Evolutionary conservation across 441 rosid species (phyloP).

Genomic region (Corymbia calophylla): DNA sequence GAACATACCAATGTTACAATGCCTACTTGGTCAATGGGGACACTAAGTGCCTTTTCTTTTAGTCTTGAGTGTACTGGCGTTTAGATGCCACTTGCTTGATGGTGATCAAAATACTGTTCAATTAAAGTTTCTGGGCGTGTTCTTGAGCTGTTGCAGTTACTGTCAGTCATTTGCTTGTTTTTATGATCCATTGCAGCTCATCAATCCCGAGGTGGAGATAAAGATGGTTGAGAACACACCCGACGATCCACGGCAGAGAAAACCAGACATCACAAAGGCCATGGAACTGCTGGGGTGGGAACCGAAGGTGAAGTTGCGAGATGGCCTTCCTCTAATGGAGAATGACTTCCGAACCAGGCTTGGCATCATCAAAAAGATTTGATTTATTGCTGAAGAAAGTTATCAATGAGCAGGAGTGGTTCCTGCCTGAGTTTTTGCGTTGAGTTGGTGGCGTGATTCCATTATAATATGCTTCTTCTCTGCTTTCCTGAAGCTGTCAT

Average conservation of each 20-base stretch:
- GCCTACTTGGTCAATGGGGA: neutral
- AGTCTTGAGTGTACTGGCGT: neutral
- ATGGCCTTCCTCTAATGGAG: slow-evolving; percentile 95
- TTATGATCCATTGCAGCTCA: slow-evolving; percentile 38
- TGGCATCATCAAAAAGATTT: slow-evolving; percentile 32
- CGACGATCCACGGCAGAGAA: slow-evolving; percentile 92
- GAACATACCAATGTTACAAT: neutral
- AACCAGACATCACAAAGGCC: slow-evolving; percentile 84
- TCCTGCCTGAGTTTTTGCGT: neutral
- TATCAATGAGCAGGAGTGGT: neutral
- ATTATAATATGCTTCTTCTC: neutral
- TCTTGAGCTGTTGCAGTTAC: slow-evolving; percentile 3
- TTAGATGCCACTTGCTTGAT: neutral
- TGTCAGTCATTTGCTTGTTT: neutral
- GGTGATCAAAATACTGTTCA: neutral
- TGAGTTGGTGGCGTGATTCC: neutral
- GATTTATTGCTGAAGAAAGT: neutral
- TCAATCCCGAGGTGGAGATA: slow-evolving; percentile 70
- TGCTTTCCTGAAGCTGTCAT: neutral
- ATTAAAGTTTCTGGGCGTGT: neutral
- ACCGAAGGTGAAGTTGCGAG: slow-evolving; percentile 76
- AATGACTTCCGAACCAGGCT: slow-evolving; percentile 84
- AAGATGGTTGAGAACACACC: slow-evolving; percentile 85
- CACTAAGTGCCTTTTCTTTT: neutral
- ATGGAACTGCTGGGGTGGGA: slow-evolving; percentile 88